phyloP scores from a whole-genome alignment of 1,284 basidiomycete genomes.

The Hymenochaete sp. region DNA sequence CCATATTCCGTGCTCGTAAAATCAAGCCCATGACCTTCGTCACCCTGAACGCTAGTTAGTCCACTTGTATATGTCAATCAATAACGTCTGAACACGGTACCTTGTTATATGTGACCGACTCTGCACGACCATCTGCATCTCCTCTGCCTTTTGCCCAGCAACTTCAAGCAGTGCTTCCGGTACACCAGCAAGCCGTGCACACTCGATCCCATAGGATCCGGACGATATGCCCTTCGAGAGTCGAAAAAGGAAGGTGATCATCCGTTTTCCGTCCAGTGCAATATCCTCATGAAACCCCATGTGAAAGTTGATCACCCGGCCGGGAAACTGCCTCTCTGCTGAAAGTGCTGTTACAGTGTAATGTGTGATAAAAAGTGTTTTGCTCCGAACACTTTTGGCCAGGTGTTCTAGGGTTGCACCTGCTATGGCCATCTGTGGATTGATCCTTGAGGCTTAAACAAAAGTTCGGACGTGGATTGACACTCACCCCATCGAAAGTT shows the following conservation, averaged over 20 bases:
- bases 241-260: slow-evolving; percentile 81
- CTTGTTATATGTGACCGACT: slow-evolving; percentile 3
- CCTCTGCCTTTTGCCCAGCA: slow-evolving; percentile 48
- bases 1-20: slow-evolving; percentile 6
- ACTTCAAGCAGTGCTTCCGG: slow-evolving; percentile 55
- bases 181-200: slow-evolving; percentile 77
- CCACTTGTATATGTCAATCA: not conserved
- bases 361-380: slow-evolving; percentile 91
- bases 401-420: slow-evolving; percentile 73
- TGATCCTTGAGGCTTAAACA: slow-evolving; percentile 4
- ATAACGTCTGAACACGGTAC: not conserved
- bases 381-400: slow-evolving; percentile 53
- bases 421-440: slow-evolving; percentile 71
- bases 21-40: not conserved
- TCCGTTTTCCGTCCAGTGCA: slow-evolving; percentile 59
- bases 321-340: slow-evolving; percentile 44
- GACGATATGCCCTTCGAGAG: slow-evolving; percentile 65
- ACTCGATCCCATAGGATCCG: slow-evolving; percentile 86
- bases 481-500: slow-evolving; percentile 72
- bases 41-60: not conserved
- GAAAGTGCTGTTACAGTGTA: slow-evolving; percentile 70
- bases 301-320: slow-evolving; percentile 67
- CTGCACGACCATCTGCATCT: slow-evolving; percentile 48
- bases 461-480: slow-evolving; percentile 1
- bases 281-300: slow-evolving; percentile 74